phyloP scores from a whole-genome alignment of 371 early-diverging fungal species.

The Rhizopus stolonifer region DNA sequence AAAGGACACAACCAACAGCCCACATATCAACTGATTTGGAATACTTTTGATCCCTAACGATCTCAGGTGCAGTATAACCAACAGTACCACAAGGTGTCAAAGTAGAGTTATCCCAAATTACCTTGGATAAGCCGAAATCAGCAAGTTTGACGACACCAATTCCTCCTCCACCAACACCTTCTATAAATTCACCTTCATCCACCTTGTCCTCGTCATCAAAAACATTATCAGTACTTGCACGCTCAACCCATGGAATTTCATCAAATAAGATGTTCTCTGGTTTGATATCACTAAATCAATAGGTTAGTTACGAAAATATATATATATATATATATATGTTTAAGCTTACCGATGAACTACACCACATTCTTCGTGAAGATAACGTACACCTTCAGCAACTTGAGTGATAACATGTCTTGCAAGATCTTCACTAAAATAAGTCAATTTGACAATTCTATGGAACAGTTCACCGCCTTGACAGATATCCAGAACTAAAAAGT shows the following conservation, averaged over 20 bases:
- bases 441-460: conserved; percentile 78
- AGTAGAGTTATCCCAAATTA: conserved; percentile 68
- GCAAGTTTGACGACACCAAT: conserved; percentile 70
- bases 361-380: conserved; percentile 86
- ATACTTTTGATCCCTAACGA: conserved; percentile 65
- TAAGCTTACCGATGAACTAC: conserved; percentile 78
- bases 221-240: conserved; percentile 12
- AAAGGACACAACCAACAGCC: conserved; percentile 81
- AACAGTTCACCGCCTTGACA: conserved; percentile 88
- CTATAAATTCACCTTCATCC: conserved; percentile 58
- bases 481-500: conserved; percentile 83
- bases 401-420: conserved; percentile 85
- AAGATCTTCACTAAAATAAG: conserved; percentile 77
- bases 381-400: conserved; percentile 85
- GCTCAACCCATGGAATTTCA: conserved; percentile 47
- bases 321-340: background rate
- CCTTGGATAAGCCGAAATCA: conserved; percentile 73
- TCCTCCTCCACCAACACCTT: conserved; percentile 64
- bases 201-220: conserved; percentile 37
- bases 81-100: conserved; percentile 80
- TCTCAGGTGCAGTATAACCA: conserved; percentile 81
- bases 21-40: conserved; percentile 79
- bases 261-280: conserved; percentile 84
- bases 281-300: conserved; percentile 77
- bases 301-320: conserved; percentile 2